Percentiles rank a stretch among this genome's conserved stretches.
Conservation (phyloP, 2,329 filamentous ascomycete species). For the Talaromyces sp. region DNA sequence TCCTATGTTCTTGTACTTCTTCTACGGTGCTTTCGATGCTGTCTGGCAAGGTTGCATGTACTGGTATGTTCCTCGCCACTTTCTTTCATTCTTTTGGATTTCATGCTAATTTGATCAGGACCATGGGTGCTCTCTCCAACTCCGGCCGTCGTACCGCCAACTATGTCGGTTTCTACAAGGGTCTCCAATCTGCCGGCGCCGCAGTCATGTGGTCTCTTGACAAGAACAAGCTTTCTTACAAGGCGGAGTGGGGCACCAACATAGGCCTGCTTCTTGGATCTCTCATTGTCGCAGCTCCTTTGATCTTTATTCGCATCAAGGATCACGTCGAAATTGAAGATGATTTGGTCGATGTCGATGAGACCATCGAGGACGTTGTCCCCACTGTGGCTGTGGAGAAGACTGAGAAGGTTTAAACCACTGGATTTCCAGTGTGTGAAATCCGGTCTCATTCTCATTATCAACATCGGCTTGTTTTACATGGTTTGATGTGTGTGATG, state of each 20-base stretch:
- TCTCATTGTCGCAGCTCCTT: slow-evolving; percentile 68
- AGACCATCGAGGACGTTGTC: slow-evolving; percentile 69
- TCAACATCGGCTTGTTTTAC: not conserved
- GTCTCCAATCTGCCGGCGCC: slow-evolving; percentile 73
- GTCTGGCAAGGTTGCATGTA: slow-evolving; percentile 77
- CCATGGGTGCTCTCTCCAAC: slow-evolving; percentile 84
- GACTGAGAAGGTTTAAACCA: not conserved
- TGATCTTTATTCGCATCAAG: slow-evolving; percentile 72
- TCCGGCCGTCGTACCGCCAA: slow-evolving; percentile 81
- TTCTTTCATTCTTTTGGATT: not conserved
- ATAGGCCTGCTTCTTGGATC: slow-evolving; percentile 63
- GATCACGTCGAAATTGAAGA: slow-evolving; percentile 72
- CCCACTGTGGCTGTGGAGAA: slow-evolving; percentile 20
- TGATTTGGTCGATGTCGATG: slow-evolving; percentile 76
- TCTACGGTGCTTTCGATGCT: slow-evolving; percentile 66
- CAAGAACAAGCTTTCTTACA: slow-evolving; percentile 52
- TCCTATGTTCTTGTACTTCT: slow-evolving; percentile 35
- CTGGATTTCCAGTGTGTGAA: not conserved
- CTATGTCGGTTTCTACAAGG: slow-evolving; percentile 79
- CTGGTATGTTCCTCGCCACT: slow-evolving; percentile 52
- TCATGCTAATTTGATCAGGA: slow-evolving; percentile 42
- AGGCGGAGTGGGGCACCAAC: slow-evolving; percentile 63
- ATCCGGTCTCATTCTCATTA: not conserved
- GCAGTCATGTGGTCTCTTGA: slow-evolving; percentile 55
- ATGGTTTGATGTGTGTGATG: not conserved